A percentile compares a stretch with the other conserved stretches of the same genome.
Evolutionary conservation across 2,329 filamentous ascomycete species (phyloP).

Genomic region (Colletotrichum karsti): DNA sequence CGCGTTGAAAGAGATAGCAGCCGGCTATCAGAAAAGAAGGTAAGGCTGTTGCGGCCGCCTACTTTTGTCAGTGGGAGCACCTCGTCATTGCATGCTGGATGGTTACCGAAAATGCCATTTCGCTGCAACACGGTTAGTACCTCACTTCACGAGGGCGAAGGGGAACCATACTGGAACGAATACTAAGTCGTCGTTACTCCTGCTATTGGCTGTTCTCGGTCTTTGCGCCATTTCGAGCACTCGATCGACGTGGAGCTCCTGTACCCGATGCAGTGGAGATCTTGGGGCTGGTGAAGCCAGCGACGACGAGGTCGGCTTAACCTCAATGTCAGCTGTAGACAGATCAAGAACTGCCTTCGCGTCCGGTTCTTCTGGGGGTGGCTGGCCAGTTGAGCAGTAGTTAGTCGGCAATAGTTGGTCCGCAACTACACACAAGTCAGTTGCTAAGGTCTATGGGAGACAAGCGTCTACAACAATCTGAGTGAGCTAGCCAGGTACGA

Average conservation of each 20-base stretch:
- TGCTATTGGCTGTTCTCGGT: slow-evolving; percentile 8
- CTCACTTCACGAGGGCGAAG: not conserved
- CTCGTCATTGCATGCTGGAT: not conserved
- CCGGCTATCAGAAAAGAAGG: slow-evolving; percentile 40
- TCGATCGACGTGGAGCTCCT: slow-evolving; percentile 38
- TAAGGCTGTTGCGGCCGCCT: slow-evolving; percentile 37
- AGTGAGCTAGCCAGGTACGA: too few species aligned
- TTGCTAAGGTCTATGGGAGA: too few species aligned
- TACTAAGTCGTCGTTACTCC: slow-evolving; percentile 26
- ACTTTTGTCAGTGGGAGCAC: not conserved
- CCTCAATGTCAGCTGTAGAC: not conserved
- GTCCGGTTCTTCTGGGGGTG: not conserved
- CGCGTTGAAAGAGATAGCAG: slow-evolving; percentile 37
- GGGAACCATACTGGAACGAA: slow-evolving; percentile 35
- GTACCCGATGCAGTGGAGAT: slow-evolving; percentile 21
- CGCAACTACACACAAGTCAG: not conserved
- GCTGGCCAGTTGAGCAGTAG: not conserved
- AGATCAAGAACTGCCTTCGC: slow-evolving; percentile 12
- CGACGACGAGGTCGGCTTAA: not conserved
- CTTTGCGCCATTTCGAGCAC: slow-evolving; percentile 31
- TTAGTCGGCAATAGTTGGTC: slow-evolving; percentile 24
- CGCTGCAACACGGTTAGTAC: slow-evolving; percentile 27
- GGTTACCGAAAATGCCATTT: slow-evolving; percentile 37
- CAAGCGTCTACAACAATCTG: too few species aligned
- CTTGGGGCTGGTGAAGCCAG: not conserved